phyloP scores from a whole-genome alignment of 2,329 filamentous ascomycete genomes.

The Salinomyces thailandicus region DNA sequence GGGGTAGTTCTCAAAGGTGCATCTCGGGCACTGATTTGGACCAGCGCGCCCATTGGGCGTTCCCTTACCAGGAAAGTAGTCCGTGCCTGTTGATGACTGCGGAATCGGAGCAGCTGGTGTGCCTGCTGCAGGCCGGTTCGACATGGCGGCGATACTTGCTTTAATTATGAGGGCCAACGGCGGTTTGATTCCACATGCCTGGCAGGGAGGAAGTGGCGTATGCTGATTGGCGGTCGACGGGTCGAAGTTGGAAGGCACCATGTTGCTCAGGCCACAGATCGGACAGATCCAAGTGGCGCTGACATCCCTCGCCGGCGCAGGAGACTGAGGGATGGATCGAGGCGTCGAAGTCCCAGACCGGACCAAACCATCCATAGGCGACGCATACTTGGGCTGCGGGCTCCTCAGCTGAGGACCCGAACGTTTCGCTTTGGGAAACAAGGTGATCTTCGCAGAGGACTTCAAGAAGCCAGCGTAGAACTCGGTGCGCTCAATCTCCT shows the following conservation, averaged over 20 bases:
- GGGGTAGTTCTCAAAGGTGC: slow-evolving; percentile 88
- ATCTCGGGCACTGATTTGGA: slow-evolving; percentile 56
- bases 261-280: slow-evolving; percentile 91
- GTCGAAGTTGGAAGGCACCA: slow-evolving; percentile 87
- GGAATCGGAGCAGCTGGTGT: not conserved
- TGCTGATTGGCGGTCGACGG: slow-evolving; percentile 67
- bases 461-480: slow-evolving; percentile 91
- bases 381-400: slow-evolving; percentile 36
- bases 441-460: slow-evolving; percentile 84
- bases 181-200: slow-evolving; percentile 90
- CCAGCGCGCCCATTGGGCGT: slow-evolving; percentile 1
- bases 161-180: slow-evolving; percentile 73
- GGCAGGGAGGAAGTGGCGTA: slow-evolving; percentile 73
- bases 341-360: slow-evolving; percentile 40
- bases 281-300: slow-evolving; percentile 87
- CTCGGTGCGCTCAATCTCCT: slow-evolving; percentile 81
- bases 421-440: slow-evolving; percentile 74
- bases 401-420: slow-evolving; percentile 45
- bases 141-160: slow-evolving; percentile 67
- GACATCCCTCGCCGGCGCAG: slow-evolving; percentile 36
- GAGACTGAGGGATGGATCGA: slow-evolving; percentile 29
- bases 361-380: slow-evolving; percentile 32
- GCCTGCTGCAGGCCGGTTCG: slow-evolving; percentile 37
- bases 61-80: slow-evolving; percentile 2
- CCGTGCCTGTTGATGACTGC: not conserved